Evolutionary conservation across 257 asterid species (phyloP), one percentile per base, ranked within the genome.

Genomic region (Salvia splendens): DNA sequence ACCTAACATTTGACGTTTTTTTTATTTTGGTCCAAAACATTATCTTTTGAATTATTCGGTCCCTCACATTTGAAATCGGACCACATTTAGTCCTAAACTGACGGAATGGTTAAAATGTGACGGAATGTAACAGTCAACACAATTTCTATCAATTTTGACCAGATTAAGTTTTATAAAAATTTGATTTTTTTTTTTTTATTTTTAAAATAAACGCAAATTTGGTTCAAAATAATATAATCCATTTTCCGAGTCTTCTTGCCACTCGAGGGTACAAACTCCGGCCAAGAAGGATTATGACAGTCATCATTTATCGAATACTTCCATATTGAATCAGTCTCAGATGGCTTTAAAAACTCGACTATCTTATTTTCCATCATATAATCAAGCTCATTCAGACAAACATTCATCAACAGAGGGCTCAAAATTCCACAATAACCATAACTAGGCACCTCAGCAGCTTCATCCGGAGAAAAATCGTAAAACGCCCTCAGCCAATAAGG

Each of bases 201-300:
- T n/a, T n/a, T n/a, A n/a, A n/a, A n/a, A n/a, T n/a, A n/a, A n/a
- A n/a, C n/a, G n/a, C n/a, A n/a, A n/a, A n/a, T n/a, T n/a, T n/a
- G n/a, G n/a, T n/a, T n/a, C n/a, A n/a, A n/a, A n/a, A n/a, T 79
- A 42, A 93, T 74, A 43, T 86, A 93, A 40, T 93, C 95, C 99
- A 93, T 93, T 73, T 84, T 93, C 52, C 95, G 82, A 9, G 95
- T 93, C 75, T 81, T 81, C 76, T 76, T 84, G 70, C 99, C 99
- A 74, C 96, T 81, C 0, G 97, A 78, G 4, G 97, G 99, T 61
- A 93, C 99, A 73, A 93, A 93, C 77, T 93, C 99, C 0, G 99
- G 99, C 97, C 99, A 93, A 45, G 97, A 91, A 28, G 99, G 97
- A 81, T 90, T 93, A 47, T 93, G 99, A 70, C 91, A 90, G 41